A percentile compares a stretch with the other conserved stretches of the same genome.
These are phyloP conservation scores for Xylaria sp. DNA, from an alignment of 2,329 filamentous ascomycete genomes.

Conservation along the genomic window DNA sequence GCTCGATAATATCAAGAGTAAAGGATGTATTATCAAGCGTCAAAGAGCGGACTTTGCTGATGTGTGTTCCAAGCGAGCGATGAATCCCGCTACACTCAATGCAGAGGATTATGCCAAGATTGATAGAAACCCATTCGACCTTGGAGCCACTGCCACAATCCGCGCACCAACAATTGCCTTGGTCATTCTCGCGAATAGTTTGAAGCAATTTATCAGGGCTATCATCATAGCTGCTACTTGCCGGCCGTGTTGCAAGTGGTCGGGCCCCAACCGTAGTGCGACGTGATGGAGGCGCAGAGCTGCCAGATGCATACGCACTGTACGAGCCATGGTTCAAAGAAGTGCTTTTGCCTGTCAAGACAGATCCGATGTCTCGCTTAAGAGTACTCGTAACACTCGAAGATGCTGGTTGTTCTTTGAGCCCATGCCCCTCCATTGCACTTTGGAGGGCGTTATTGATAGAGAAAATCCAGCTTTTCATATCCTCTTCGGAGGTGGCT, in stretches of 20 bases:
- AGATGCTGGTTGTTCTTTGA: conserved; percentile 56
- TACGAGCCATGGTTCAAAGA: conserved; percentile 62
- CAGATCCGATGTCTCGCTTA: conserved; percentile 87
- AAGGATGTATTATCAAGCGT: conserved; percentile 96
- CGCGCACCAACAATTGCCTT: conserved; percentile 91
- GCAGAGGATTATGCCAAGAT: conserved; percentile 92
- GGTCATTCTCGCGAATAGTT: conserved; percentile 84
- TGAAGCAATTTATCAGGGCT: conserved; percentile 86
- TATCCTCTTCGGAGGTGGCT: conserved; percentile 96
- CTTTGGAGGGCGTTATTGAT: conserved; percentile 98
- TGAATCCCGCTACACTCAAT: conserved; percentile 99
- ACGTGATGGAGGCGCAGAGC: conserved; percentile 67
- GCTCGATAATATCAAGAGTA: conserved; percentile 94
- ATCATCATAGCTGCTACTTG: conserved; percentile 77
- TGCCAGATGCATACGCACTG: conserved; percentile 57
- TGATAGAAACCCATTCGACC: conserved; percentile 99
- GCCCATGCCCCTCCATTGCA: conserved; percentile 82
- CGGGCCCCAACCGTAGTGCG: conserved; percentile 91
- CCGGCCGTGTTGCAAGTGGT: conserved; percentile 71
- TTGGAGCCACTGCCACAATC: conserved; percentile 92
- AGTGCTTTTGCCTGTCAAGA: conserved; percentile 89
- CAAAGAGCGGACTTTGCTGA: conserved; percentile 94
- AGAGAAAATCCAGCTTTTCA: conserved; percentile 93
- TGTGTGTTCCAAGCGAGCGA: conserved; percentile 93
- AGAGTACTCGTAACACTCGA: conserved; percentile 61